Evolutionary conservation across 805 yeast species (phyloP).

Genomic region (Grigorovia jiainica): DNA sequence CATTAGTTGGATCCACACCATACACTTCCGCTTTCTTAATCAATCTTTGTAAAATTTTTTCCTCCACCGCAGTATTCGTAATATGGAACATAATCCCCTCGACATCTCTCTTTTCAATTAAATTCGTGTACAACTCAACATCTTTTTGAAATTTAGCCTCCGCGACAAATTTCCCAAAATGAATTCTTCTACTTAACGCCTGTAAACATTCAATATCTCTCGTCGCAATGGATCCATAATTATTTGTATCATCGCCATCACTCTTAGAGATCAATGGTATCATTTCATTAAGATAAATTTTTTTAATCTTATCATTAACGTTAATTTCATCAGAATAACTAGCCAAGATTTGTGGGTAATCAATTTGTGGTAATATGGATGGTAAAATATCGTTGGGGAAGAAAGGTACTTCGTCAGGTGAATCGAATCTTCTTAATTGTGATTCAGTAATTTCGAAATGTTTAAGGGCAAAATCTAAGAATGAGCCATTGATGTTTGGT

Average conservation of each 20-base stretch:
- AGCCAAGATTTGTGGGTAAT: constrained; percentile 75
- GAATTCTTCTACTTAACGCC: constrained; percentile 83
- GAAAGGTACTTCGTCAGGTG: constrained; percentile 91
- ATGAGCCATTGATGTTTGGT: constrained; percentile 43
- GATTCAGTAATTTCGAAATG: constrained; percentile 70
- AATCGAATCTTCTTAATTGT: constrained; percentile 79
- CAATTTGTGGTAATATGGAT: constrained; percentile 69
- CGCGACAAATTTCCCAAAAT: constrained; percentile 96
- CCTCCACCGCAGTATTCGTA: constrained; percentile 83
- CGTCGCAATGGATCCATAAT: constrained; percentile 76
- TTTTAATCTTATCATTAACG: constrained; percentile 60
- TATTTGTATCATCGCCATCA: constrained; percentile 69
- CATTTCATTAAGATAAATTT: constrained; percentile 60
- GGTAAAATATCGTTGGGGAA: constrained; percentile 56
- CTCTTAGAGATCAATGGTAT: constrained; percentile 64
- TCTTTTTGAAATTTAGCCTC: constrained; percentile 81
- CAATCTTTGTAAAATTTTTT: constrained; percentile 68
- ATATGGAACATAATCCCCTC: constrained; percentile 70
- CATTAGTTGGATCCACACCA: constrained; percentile 79
- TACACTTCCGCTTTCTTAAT: constrained; percentile 74
- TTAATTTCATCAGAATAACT: constrained; percentile 64
- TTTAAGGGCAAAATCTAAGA: constrained; percentile 75
- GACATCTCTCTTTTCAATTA: constrained; percentile 58
- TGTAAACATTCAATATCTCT: constrained; percentile 84
- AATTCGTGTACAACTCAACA: constrained; percentile 46